These are phyloP conservation scores for Pharnaceum exiguum DNA, from an alignment of 148 eudicot genomes.

Conservation along the genomic window DNA sequence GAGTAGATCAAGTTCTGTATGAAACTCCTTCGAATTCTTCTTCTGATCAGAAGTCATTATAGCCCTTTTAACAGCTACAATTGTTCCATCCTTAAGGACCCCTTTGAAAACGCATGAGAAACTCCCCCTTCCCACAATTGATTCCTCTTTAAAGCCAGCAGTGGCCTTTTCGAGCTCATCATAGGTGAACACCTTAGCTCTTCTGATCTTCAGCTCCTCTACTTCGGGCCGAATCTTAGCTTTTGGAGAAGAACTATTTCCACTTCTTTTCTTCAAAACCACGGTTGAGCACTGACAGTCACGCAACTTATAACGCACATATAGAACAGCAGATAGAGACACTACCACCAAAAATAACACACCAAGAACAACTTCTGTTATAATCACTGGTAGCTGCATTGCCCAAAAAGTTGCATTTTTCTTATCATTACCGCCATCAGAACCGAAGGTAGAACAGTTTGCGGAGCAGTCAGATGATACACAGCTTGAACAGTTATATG, in stretches of 20 bases:
- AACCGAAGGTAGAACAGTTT: slow-evolving; percentile 36
- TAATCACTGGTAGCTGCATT: slow-evolving; percentile 54
- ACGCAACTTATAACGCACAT: slow-evolving; percentile 64
- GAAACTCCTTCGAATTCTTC: slow-evolving; percentile 84
- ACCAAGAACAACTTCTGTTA: slow-evolving; percentile 66
- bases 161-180: slow-evolving; percentile 84
- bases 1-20: slow-evolving; percentile 75
- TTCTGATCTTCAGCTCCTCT: slow-evolving; percentile 64
- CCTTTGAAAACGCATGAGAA: slow-evolving; percentile 96
- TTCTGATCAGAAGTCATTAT: slow-evolving; percentile 70
- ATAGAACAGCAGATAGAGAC: slow-evolving; percentile 45
- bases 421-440: slow-evolving; percentile 14
- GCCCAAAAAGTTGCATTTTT: slow-evolving; percentile 64
- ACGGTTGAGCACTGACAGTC: slow-evolving; percentile 57
- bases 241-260: slow-evolving; percentile 26
- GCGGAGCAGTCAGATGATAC: slow-evolving; percentile 44
- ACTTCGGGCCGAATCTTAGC: slow-evolving; percentile 53
- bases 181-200: slow-evolving; percentile 66
- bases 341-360: slow-evolving; percentile 53
- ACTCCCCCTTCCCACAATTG: slow-evolving; percentile 87
- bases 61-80: slow-evolving; percentile 84
- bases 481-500: slow-evolving; percentile 61
- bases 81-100: slow-evolving; percentile 64
- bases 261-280: slow-evolving; percentile 26
- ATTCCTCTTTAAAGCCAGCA: slow-evolving; percentile 66